These are phyloP conservation scores for Beauveria brongniartii DNA, from an alignment of 2,329 filamentous ascomycete genomes.

Conservation along the genomic window DNA sequence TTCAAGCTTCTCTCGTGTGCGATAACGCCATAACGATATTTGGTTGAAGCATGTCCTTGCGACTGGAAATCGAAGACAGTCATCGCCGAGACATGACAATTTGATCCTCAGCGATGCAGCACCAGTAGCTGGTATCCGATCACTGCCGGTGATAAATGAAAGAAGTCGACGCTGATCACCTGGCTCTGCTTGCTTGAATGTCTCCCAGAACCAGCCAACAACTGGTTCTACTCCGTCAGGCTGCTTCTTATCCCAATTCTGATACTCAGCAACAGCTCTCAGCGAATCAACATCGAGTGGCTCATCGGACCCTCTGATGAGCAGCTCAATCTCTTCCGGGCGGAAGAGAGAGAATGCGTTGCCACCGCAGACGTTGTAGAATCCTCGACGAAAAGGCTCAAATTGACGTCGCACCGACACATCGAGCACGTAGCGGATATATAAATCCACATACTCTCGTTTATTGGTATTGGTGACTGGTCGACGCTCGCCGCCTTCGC, in stretches of 20 bases:
- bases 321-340: constrained; percentile 83
- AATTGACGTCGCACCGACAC: constrained; percentile 73
- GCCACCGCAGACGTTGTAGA: constrained; percentile 84
- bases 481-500: constrained; percentile 61
- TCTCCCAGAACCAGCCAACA: constrained; percentile 82
- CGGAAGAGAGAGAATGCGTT: constrained; percentile 83
- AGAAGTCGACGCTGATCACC: constrained; percentile 69
- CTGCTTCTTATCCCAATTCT: constrained; percentile 61
- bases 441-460: constrained; percentile 78
- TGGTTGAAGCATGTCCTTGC: constrained; percentile 90
- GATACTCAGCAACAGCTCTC: constrained; percentile 69
- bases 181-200: constrained; percentile 58
- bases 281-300: constrained; percentile 69
- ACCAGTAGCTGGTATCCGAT: constrained; percentile 83
- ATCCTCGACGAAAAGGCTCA: constrained; percentile 87
- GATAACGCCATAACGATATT: constrained; percentile 67
- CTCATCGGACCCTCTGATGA: constrained; percentile 80
- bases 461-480: constrained; percentile 79
- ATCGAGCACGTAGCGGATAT: constrained; percentile 74
- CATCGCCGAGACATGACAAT: constrained; percentile 66
- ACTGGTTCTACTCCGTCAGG: constrained; percentile 56
- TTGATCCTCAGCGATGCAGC: constrained; percentile 71
- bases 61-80: constrained; percentile 67
- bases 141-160: constrained; percentile 82
- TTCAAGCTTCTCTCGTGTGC: constrained; percentile 58